Conservation (phyloP, 805 yeast genomes). For the Suhomyces sp. region DNA sequence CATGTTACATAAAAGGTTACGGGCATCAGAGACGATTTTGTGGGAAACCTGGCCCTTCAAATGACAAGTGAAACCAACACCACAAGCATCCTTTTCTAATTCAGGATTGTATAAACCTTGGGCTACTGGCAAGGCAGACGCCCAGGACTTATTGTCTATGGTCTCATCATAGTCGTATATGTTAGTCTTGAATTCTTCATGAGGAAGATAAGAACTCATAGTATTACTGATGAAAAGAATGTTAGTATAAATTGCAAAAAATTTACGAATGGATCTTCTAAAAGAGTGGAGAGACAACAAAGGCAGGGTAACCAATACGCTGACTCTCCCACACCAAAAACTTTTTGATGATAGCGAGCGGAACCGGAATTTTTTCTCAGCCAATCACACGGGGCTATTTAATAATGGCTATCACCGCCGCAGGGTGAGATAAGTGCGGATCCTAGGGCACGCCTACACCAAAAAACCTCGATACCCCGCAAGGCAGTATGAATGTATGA, state of each 20-base stretch:
- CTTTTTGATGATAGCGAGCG: background rate
- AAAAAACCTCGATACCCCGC: background rate
- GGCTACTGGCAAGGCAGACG: conserved; percentile 77
- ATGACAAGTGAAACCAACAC: conserved; percentile 96
- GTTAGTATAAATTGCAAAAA: conserved; percentile 1
- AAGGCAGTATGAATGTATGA: background rate
- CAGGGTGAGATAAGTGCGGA: background rate
- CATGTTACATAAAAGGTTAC: conserved; percentile 89
- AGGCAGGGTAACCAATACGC: background rate
- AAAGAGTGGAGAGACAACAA: background rate
- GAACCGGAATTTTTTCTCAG: background rate
- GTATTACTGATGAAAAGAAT: conserved; percentile 2
- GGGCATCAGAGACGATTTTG: conserved; percentile 90
- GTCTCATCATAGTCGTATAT: conserved; percentile 70
- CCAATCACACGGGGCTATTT: conserved; percentile 1
- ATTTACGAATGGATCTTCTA: background rate
- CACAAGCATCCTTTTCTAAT: conserved; percentile 94
- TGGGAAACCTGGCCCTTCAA: conserved; percentile 86
- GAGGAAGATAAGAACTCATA: conserved; percentile 38
- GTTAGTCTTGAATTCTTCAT: conserved; percentile 36
- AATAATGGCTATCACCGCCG: conserved; percentile 2
- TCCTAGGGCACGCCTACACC: background rate
- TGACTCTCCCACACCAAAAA: background rate
- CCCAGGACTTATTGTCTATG: conserved; percentile 86
- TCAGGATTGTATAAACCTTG: conserved; percentile 94